Conservation (phyloP, 2,329 filamentous ascomycete genomes). For the Helotiales sp. region DNA sequence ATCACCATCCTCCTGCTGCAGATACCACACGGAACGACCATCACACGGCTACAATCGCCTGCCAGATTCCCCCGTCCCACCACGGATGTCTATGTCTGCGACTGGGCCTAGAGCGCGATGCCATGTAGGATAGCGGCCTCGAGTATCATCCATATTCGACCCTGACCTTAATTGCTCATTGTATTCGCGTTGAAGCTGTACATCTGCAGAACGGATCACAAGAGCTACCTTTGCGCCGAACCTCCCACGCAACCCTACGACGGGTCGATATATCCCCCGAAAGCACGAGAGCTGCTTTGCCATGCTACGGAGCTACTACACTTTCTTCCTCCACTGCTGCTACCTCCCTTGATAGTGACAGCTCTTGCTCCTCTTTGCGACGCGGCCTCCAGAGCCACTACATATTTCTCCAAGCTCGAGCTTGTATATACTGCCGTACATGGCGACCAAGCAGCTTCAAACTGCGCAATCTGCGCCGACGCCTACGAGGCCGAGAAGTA, state of each 20-base stretch:
- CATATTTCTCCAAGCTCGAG: conserved; percentile 11
- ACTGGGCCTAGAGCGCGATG: conserved; percentile 16
- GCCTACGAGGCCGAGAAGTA: conserved; percentile 44
- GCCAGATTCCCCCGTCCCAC: conserved; percentile 12
- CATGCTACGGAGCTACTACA: conserved; percentile 23
- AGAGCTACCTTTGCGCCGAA: conserved; percentile 12
- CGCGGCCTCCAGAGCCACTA: conserved; percentile 4
- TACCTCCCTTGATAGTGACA: conserved; percentile 10
- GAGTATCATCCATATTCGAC: conserved; percentile 21
- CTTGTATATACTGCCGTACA: conserved; percentile 18
- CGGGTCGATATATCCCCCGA: conserved; percentile 10
- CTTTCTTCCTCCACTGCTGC: conserved; percentile 13
- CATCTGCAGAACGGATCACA: conserved; percentile 3
- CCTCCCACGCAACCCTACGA: conserved; percentile 1
- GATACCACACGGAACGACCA: neutral
- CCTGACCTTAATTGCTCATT: conserved; percentile 20
- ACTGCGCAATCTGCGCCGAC: conserved; percentile 43
- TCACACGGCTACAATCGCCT: neutral
- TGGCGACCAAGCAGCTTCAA: conserved; percentile 48
- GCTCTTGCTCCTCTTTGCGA: neutral
- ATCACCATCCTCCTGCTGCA: conserved; percentile 12
- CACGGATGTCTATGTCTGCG: conserved; percentile 28
- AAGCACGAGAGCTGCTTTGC: conserved; percentile 13
- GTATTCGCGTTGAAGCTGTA: conserved; percentile 13
- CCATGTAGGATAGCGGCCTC: conserved; percentile 26